These are phyloP conservation scores for Mucor lusitanicus DNA, from an alignment of 371 early-diverging fungal species.

Conservation along the genomic window DNA sequence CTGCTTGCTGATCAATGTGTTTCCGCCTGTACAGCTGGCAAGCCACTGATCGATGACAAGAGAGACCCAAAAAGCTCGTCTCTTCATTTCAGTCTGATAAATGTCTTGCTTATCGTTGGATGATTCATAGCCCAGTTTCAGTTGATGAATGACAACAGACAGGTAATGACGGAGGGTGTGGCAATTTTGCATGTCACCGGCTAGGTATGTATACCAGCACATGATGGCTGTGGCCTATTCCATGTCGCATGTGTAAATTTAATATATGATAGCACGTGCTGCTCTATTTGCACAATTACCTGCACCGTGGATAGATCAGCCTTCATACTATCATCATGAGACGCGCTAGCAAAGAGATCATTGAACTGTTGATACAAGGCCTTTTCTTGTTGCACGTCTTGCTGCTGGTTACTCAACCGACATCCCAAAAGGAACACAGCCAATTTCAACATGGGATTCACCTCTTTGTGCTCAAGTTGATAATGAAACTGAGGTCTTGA, in stretches of 20 bases:
- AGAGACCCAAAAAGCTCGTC: conserved; percentile 44
- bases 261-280: background rate
- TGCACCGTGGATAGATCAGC: conserved; percentile 30
- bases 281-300: conserved; percentile 14
- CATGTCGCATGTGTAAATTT: background rate
- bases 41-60: conserved; percentile 47
- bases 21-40: conserved; percentile 23
- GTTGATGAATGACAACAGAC: conserved; percentile 5
- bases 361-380: background rate
- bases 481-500: conserved; percentile 35
- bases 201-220: conserved; percentile 44
- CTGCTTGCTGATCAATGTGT: background rate
- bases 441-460: conserved; percentile 36
- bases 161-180: conserved; percentile 24
- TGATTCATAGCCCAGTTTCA: conserved; percentile 11
- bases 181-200: conserved; percentile 33
- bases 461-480: conserved; percentile 20
- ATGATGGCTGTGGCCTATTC: conserved; percentile 38
- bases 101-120: conserved; percentile 11
- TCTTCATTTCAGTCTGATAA: conserved; percentile 32
- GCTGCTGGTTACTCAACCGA: background rate
- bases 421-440: conserved; percentile 39
- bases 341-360: background rate
- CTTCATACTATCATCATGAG: background rate
- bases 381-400: conserved; percentile 1